These are phyloP conservation scores for Lathyrus sativus DNA, from an alignment of 306 rosid species.

Conservation along the genomic window DNA sequence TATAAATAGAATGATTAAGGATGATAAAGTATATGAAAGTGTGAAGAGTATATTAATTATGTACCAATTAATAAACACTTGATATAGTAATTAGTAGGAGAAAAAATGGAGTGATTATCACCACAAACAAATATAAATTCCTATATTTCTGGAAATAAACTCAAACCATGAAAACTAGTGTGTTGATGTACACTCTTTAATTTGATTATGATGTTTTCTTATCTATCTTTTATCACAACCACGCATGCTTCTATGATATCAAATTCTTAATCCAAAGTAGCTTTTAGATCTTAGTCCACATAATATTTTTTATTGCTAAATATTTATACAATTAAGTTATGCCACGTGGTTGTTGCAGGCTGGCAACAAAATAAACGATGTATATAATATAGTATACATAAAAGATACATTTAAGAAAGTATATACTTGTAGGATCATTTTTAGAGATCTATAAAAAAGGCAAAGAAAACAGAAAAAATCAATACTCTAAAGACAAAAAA, in stretches of 20 bases:
- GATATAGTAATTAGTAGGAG: conserved; percentile 35
- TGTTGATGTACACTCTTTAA: conserved; percentile 40
- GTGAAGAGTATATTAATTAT: neutral
- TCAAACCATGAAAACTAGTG: conserved; percentile 39
- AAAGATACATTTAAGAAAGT: neutral
- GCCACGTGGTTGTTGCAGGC: conserved; percentile 27
- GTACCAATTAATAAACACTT: conserved; percentile 37
- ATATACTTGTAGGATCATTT: conserved; percentile 13
- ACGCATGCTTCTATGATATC: conserved; percentile 24
- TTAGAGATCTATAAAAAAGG: neutral
- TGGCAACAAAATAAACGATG: neutral
- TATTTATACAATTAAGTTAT: neutral
- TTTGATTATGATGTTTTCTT: conserved; percentile 27
- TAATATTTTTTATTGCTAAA: conserved; percentile 7
- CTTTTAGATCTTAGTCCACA: conserved; percentile 48
- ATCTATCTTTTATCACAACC: conserved; percentile 20
- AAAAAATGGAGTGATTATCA: conserved; percentile 36
- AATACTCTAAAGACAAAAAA: too few species aligned
- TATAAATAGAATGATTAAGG: neutral
- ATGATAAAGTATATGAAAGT: conserved; percentile 27
- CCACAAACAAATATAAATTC: conserved; percentile 50
- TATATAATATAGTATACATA: neutral
- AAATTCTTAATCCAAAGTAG: conserved; percentile 34
- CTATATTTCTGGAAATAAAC: conserved; percentile 21
- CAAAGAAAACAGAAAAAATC: too few species aligned